phyloP scores from a whole-genome alignment of 495 filamentous ascomycete genomes.

The Penicillium argentinense region DNA sequence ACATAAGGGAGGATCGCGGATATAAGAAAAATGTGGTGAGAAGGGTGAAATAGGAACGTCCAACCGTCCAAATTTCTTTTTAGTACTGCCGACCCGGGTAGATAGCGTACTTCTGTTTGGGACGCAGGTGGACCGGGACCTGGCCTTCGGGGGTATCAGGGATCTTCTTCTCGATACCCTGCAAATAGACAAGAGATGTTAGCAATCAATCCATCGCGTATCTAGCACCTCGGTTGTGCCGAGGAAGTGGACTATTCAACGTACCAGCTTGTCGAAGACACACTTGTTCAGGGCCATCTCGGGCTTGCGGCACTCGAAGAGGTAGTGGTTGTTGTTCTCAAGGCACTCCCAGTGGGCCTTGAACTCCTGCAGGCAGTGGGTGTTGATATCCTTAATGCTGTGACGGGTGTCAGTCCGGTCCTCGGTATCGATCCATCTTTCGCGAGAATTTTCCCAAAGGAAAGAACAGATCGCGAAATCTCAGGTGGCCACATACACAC shows the following conservation, averaged over 20 bases:
- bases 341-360: slow-evolving; percentile 90
- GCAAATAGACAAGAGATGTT: background rate
- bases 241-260: slow-evolving; percentile 30
- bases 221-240: background rate
- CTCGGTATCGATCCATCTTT: background rate
- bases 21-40: slow-evolving; percentile 7
- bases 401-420: slow-evolving; percentile 9
- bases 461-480: too few relatives aligned
- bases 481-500: slow-evolving; percentile 97
- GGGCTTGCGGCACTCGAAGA: slow-evolving; percentile 80
- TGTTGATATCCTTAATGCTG: slow-evolving; percentile 95
- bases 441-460: too few relatives aligned
- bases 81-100: slow-evolving; percentile 47
- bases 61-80: slow-evolving; percentile 13
- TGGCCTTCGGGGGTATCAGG: slow-evolving; percentile 77
- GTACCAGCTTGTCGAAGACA: slow-evolving; percentile 91
- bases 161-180: slow-evolving; percentile 90
- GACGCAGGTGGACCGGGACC: slow-evolving; percentile 79
- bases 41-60: slow-evolving; percentile 5
- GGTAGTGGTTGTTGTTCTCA: slow-evolving; percentile 94
- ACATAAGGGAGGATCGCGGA: slow-evolving; percentile 7
- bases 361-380: slow-evolving; percentile 87
- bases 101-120: slow-evolving; percentile 70
- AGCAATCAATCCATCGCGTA: background rate
- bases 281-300: slow-evolving; percentile 89